Conservation (phyloP, 2,329 filamentous ascomycete genomes). For the Fusarium buharicum region DNA sequence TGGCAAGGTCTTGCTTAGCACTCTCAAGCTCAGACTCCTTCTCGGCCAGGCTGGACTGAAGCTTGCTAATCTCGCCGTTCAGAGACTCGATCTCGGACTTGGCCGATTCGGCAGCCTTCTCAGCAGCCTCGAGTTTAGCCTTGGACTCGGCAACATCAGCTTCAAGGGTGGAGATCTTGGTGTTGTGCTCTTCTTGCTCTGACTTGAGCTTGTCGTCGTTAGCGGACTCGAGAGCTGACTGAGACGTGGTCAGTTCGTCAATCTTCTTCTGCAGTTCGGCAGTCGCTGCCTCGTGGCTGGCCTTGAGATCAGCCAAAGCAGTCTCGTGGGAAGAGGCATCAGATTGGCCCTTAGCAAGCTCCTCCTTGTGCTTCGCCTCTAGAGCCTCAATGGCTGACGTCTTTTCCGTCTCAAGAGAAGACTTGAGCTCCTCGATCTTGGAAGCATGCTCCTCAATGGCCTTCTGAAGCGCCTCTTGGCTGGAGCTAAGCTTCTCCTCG, state of each 20-base stretch:
- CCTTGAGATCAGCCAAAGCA: slow-evolving; percentile 61
- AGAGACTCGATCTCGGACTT: slow-evolving; percentile 59
- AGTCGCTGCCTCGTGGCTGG: slow-evolving; percentile 59
- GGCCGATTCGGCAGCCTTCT: slow-evolving; percentile 56
- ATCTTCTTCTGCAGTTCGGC: slow-evolving; percentile 66
- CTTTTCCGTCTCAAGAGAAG: slow-evolving; percentile 62
- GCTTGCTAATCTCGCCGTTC: slow-evolving; percentile 52
- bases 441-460: slow-evolving; percentile 60
- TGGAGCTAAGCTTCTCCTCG: slow-evolving; percentile 49
- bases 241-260: slow-evolving; percentile 61
- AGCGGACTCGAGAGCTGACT: slow-evolving; percentile 57
- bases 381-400: slow-evolving; percentile 59
- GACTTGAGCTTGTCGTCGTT: slow-evolving; percentile 58
- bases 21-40: slow-evolving; percentile 60
- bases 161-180: slow-evolving; percentile 62
- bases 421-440: slow-evolving; percentile 63
- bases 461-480: slow-evolving; percentile 50
- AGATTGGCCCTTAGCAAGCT: slow-evolving; percentile 59
- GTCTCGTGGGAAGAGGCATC: slow-evolving; percentile 60
- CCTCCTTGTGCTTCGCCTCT: slow-evolving; percentile 63
- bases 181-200: slow-evolving; percentile 57
- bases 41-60: slow-evolving; percentile 55
- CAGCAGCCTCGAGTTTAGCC: slow-evolving; percentile 58
- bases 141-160: slow-evolving; percentile 63
- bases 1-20: slow-evolving; percentile 54